Base-by-base conservation (phyloP, 192 early-diverging fungal genomes). In the Coemansia sp. region DNA sequence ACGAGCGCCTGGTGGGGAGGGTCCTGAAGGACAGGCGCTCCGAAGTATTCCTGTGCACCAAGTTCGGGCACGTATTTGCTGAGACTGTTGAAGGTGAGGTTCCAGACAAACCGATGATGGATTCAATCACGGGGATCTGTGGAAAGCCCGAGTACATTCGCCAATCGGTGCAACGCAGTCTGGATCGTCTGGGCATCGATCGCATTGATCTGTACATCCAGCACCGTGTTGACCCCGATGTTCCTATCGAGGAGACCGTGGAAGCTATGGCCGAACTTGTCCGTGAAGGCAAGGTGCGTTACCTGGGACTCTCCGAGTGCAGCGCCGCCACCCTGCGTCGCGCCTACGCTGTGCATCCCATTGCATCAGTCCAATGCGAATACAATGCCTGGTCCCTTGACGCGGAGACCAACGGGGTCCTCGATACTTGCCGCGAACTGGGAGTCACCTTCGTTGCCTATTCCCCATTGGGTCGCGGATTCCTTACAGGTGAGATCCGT, bases 391-490 rank as follows among this genome's bases (percentile, higher is more conserved):
- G 89, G 80, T 72, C 85, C 8, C 67, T 79, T 9, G 77, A 86
- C 40, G 86, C 87, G 19, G 86, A 89, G 71, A 83, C 68, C 6
- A 83, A 88, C 48, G 89, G 86, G 1, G 61, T 91, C 25, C 82
- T 91, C 23, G 80, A 85, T 27, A 69, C 87, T 7, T 91, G 89
- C 66, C 84, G 88, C 50, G 88, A 90, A 61, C 79, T 92, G 3
- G 87, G 87, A 36, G 79, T 93, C 44, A 87, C 83, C 17, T 67
- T 90, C 13, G 71, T 94, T 23, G 88, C 93, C 2, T 88, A 90
- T 56, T 87, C 88, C 6, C 89, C 88, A 6, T 59, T 92, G 10
- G 90, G 88, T 5, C 83, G 86, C 45, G 92, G 92, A 4, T 85
- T 91, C 38, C 64, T 92, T 47, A 86, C 86, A 2, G 88, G 89